Base-by-base conservation (phyloP, 139 green algal species). In the Auxenochlorella pyrenoidosa region DNA sequence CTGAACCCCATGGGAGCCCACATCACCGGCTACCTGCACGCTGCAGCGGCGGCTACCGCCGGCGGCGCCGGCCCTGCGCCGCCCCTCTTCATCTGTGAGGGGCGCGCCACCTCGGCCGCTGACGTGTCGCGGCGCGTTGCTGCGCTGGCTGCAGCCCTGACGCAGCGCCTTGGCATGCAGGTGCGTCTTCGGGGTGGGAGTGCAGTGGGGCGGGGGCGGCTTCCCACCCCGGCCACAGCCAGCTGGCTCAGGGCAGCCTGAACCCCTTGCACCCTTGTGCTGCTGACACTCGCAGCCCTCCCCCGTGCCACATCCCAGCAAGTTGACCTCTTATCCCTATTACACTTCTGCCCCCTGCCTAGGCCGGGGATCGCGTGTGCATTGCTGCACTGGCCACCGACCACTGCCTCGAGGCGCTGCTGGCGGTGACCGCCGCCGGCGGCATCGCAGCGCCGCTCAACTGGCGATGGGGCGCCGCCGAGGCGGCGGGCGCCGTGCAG, bases 381-480 rank as follows among this genome's bases (percentile, higher is more conserved):
- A 16, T 96, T 24, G 79, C 89, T 3, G 88, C 89, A 2, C 59
- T 90, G 18, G 93, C 89, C 68, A 92, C 88, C 19, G 85, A 90
- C 40, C 44, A 47, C 0, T 85, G 87, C 32, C 75, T 96, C 18
- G 91, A 95, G 40, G 85, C 87, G 3, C 75, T 98, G 36, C 91
- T 98, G 2, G 92, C 92, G 0, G 66, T 88, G 0, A 41, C 88
- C 0, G 93, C 94, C n/a, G 88, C 89, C 8, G 95, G 95, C 19
- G 90, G 75, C n/a, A 85, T 98, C 3, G 88, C 90, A 2, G 94
- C 86, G 18, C 96, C 95, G 0, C 73, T 97, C 21, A 98, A 98
- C 90, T 91, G 83, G 86, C 91, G 96, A 28, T 84, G 88, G 88
- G 60, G 59, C 70, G 59, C 68, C 18, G 44, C 32, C 19, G 88